Percentiles rank a stretch among this genome's conserved stretches.
Evolutionary conservation across 805 yeast species (phyloP).

Genomic region (Yarrowia phangngaensis): DNA sequence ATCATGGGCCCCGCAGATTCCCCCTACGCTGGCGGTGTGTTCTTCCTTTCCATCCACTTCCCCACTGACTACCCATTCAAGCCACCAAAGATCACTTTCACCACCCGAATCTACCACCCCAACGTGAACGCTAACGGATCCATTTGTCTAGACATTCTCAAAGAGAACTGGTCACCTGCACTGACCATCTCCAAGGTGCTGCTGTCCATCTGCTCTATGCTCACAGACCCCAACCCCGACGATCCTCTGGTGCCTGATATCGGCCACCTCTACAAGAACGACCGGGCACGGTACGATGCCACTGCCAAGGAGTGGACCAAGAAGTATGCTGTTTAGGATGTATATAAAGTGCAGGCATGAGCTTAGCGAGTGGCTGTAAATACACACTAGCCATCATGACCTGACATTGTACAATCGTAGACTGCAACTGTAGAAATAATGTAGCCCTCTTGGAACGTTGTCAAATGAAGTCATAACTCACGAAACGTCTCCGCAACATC

Average conservation of each 20-base stretch:
- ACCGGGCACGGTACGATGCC: constrained; percentile 88
- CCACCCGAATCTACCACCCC: constrained; percentile 96
- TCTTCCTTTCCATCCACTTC: constrained; percentile 92
- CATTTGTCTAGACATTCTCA: constrained; percentile 92
- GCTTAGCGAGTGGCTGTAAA: constrained; percentile 20
- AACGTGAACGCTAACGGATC: constrained; percentile 94
- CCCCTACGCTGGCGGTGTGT: constrained; percentile 83
- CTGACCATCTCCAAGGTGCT: constrained; percentile 92
- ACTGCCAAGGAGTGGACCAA: constrained; percentile 98
- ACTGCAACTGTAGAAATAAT: too few species aligned
- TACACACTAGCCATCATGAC: constrained; percentile 18
- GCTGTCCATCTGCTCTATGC: constrained; percentile 87
- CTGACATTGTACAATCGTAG: too few species aligned
- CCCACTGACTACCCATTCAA: constrained; percentile 99
- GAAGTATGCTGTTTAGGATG: constrained; percentile 80
- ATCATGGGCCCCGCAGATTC: constrained; percentile 99
- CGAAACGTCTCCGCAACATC: too few species aligned
- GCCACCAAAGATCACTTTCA: constrained; percentile 91
- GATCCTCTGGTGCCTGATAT: constrained; percentile 99
- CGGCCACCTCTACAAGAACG: constrained; percentile 93
- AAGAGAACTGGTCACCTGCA: constrained; percentile 99
- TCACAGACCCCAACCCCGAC: constrained; percentile 98
- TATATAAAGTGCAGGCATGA: constrained; percentile 24
- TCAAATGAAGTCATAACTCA: too few species aligned
- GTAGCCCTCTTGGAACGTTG: too few species aligned